phyloP scores from a whole-genome alignment of 495 filamentous ascomycete species.

The Penicillium goetzii region DNA sequence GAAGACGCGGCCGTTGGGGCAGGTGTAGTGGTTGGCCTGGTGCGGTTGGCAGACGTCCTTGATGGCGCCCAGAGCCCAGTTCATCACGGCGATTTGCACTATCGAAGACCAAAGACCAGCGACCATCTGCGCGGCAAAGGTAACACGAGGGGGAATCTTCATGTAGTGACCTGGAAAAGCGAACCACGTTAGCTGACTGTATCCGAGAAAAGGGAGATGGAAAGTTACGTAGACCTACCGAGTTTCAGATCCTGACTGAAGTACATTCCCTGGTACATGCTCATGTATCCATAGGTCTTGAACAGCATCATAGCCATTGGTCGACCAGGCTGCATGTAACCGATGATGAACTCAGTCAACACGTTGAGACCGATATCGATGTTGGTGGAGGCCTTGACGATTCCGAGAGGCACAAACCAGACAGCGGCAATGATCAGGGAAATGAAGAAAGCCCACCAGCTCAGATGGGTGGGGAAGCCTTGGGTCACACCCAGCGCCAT shows the following conservation, averaged over 20 bases:
- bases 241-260: slow-evolving; percentile 58
- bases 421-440: slow-evolving; percentile 52
- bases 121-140: slow-evolving; percentile 61
- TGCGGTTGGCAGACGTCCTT: slow-evolving; percentile 51
- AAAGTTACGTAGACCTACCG: slow-evolving; percentile 20
- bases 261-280: slow-evolving; percentile 57
- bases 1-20: slow-evolving; percentile 64
- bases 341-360: slow-evolving; percentile 65
- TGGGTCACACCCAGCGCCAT: slow-evolving; percentile 56
- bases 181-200: neutral
- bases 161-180: slow-evolving; percentile 60
- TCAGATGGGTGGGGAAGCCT: slow-evolving; percentile 55
- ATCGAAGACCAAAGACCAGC: slow-evolving; percentile 59
- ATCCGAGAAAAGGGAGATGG: neutral
- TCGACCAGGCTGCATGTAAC: slow-evolving; percentile 63
- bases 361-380: slow-evolving; percentile 60
- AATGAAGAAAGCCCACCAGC: slow-evolving; percentile 59
- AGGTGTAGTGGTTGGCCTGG: slow-evolving; percentile 60
- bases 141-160: slow-evolving; percentile 64
- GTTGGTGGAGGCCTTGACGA: slow-evolving; percentile 58
- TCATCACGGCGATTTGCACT: slow-evolving; percentile 62
- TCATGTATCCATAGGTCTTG: slow-evolving; percentile 64
- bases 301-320: slow-evolving; percentile 71
- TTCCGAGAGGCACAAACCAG: slow-evolving; percentile 58
- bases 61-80: slow-evolving; percentile 64